phyloP scores from a whole-genome alignment of 176 grass and related monocot species.

The Elaeis guineensis region DNA sequence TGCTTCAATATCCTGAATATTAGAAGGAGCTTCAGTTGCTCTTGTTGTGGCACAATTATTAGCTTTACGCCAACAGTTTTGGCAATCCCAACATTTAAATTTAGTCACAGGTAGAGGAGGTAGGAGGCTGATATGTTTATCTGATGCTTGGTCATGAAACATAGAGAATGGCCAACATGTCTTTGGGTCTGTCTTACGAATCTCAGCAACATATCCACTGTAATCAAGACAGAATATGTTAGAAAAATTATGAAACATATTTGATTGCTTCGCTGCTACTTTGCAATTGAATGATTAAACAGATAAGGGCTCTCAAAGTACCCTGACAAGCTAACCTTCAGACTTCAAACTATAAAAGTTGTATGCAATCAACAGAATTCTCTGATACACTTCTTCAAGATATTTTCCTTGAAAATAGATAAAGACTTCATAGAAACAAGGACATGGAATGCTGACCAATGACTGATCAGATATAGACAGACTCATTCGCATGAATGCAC shows the following conservation, averaged over 20 bases:
- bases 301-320: not conserved
- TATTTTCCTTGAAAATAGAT: no score
- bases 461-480: no score
- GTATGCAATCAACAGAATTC: no score
- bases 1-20: slow-evolving; percentile 18
- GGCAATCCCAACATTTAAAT: slow-evolving; percentile 65
- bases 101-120: slow-evolving; percentile 25
- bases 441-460: no score
- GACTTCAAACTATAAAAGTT: no score
- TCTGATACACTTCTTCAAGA: no score
- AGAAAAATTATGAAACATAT: slow-evolving; percentile 2
- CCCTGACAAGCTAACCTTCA: no score
- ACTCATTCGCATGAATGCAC: no score
- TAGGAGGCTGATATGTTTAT: not conserved
- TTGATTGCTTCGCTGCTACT: slow-evolving; percentile 5
- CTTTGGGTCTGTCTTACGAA: slow-evolving; percentile 35
- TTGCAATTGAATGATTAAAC: slow-evolving; percentile 8
- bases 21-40: slow-evolving; percentile 16
- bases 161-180: slow-evolving; percentile 35
- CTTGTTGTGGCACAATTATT: slow-evolving; percentile 12
- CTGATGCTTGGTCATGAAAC: slow-evolving; percentile 24
- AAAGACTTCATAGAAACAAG: no score
- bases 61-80: slow-evolving; percentile 32
- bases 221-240: slow-evolving; percentile 7
- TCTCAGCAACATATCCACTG: slow-evolving; percentile 53